Base-by-base conservation (phyloP, 768 basidiomycete genomes). In the Leccinellum luteum region DNA sequence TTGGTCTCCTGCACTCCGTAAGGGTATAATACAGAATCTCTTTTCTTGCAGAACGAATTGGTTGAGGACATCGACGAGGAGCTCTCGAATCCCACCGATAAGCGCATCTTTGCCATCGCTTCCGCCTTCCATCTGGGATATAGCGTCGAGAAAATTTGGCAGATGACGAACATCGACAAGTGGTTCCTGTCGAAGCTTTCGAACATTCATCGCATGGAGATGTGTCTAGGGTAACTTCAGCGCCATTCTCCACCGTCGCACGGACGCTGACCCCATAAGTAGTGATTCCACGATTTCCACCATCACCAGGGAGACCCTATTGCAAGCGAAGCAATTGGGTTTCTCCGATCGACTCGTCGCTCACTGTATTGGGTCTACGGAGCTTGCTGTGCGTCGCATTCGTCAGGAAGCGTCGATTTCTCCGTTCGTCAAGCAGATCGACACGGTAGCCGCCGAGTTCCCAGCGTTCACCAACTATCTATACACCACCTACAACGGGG, bases 401-500 rank as follows among this genome's bases (percentile, higher is more conserved):
- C 90, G 96, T 55, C 88, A 92, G 69, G 96, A 98, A 73, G 74
- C 75, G 48, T 83, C 81, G 32, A 89, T 98, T 65, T 79, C 80
- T 13, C 95, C 95, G 0, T 96, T 93, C 71, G 90, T 97, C 75
- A 98, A 98, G 79, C 96, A 98, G 71, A 99, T 98, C 72, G 97
- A 99, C 66, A 98, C 97, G 0, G 95, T 98, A 55, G 97, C 97
- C 12, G 96, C 97, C 28, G 95, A 98, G 69, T 99, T 98, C 84
- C 96, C 97, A 2, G 94, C 95, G 1, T 93, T 89, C 79, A 98
- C 97, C 55, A 99, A 99, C 78, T 98, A 98, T 74, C 86, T 99
- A 47, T 98, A 99, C 77, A 97, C 90, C 44, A 97, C 95, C 0
- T 98, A 98, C 79, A 98, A 96, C 66, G 96, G 90, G n/a, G 77